Evolutionary conservation across 495 filamentous ascomycete genomes (phyloP).

Genomic region (Neurospora discreta): DNA sequence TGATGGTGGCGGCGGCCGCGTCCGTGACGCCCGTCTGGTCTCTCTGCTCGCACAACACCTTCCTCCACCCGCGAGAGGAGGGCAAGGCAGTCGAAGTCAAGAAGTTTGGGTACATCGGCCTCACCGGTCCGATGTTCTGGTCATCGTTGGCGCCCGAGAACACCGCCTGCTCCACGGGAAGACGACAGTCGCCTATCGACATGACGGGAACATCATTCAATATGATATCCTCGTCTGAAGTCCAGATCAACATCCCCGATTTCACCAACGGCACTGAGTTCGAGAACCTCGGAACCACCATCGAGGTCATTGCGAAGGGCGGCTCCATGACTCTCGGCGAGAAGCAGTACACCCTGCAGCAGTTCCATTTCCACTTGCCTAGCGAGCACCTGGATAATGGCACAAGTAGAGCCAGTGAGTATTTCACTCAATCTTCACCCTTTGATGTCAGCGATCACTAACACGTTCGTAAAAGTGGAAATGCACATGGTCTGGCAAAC

Average conservation of each 20-base stretch:
- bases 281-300: constrained; percentile 48
- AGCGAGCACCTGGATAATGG: constrained; percentile 51
- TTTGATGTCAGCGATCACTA: not conserved
- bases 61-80: constrained; percentile 26
- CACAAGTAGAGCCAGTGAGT: constrained; percentile 31
- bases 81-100: constrained; percentile 19
- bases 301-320: constrained; percentile 40
- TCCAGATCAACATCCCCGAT: constrained; percentile 21
- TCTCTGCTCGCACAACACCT: constrained; percentile 20
- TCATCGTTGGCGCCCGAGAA: constrained; percentile 36
- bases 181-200: constrained; percentile 53
- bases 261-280: constrained; percentile 35
- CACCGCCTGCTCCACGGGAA: constrained; percentile 40
- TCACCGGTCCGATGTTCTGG: constrained; percentile 47
- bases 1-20: constrained; percentile 1
- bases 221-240: constrained; percentile 28
- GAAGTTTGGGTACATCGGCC: constrained; percentile 41
- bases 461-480: constrained; percentile 38
- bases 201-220: constrained; percentile 31
- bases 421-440: not conserved
- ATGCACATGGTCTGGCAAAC: constrained; percentile 55
- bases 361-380: constrained; percentile 65
- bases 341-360: constrained; percentile 40
- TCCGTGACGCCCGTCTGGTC: constrained; percentile 18
- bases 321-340: constrained; percentile 33